Evolutionary conservation across 768 basidiomycete species (phyloP).

Genomic region (Kwoniella heveanensis): DNA sequence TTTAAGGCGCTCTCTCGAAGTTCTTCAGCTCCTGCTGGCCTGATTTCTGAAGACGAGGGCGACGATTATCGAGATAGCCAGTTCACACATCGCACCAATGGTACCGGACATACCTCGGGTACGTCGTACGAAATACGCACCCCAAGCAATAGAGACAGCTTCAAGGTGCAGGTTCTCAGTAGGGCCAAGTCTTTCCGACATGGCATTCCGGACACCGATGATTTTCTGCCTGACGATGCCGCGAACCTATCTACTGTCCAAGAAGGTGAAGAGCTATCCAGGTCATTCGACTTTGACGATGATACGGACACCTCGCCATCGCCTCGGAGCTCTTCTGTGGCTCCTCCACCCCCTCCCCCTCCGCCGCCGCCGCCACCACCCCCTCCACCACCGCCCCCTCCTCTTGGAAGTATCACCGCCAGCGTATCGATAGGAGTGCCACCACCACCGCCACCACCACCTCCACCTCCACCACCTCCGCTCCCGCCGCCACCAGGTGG

Average conservation of each 20-base stretch:
- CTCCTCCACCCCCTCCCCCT: constrained; percentile 25
- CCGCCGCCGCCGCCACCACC: constrained; percentile 33
- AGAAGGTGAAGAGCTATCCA: constrained; percentile 25
- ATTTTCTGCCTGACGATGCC: constrained; percentile 25
- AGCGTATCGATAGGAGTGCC: not conserved
- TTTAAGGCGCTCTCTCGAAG: constrained; percentile 47
- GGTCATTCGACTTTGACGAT: constrained; percentile 5
- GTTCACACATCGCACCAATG: constrained; percentile 63
- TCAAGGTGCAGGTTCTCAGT: constrained; percentile 31
- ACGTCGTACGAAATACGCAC: constrained; percentile 58
- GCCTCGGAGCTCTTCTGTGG: constrained; percentile 46
- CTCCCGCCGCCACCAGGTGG: constrained; percentile 20
- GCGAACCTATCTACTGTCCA: constrained; percentile 32
- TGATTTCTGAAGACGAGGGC: constrained; percentile 55
- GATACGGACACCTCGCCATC: not conserved
- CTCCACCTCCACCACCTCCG: constrained; percentile 33
- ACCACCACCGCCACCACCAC: constrained; percentile 25
- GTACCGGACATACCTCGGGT: constrained; percentile 64
- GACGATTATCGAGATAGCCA: constrained; percentile 62
- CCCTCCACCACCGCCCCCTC: constrained; percentile 27
- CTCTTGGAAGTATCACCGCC: constrained; percentile 21
- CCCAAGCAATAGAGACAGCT: constrained; percentile 36
- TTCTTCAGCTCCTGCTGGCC: constrained; percentile 45
- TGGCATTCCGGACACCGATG: constrained; percentile 22
- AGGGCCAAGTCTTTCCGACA: constrained; percentile 35